phyloP scores from a whole-genome alignment of 1,139 yeast species.

The Meyerozyma guilliermondii region DNA sequence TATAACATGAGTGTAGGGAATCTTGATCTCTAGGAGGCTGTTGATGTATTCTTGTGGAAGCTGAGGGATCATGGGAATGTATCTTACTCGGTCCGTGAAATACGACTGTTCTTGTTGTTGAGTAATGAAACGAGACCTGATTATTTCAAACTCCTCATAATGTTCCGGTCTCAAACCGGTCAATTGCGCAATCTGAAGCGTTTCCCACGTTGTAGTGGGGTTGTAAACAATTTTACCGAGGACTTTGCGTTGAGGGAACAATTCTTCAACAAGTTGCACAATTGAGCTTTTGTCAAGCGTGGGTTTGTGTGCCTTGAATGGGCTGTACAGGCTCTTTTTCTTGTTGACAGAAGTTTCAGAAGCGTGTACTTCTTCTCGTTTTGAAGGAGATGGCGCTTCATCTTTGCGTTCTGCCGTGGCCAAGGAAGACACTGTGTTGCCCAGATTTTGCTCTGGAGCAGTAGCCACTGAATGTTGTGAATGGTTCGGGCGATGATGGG shows the following conservation, averaged over 20 bases:
- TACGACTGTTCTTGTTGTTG: conserved; percentile 16
- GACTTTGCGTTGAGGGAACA: conserved; percentile 43
- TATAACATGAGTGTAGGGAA: conserved; percentile 44
- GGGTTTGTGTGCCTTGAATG: conserved; percentile 1
- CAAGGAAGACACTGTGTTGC: conserved; percentile 3
- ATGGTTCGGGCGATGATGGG: background rate
- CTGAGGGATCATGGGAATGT: conserved; percentile 42
- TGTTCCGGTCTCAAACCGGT: conserved; percentile 35
- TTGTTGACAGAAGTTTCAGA: conserved; percentile 4
- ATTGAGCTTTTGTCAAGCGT: background rate
- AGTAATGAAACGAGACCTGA: conserved; percentile 22
- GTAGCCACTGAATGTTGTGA: too few species aligned
- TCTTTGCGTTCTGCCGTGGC: conserved; percentile 3
- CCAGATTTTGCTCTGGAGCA: background rate
- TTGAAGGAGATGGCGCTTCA: background rate
- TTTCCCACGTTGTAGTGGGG: conserved; percentile 47
- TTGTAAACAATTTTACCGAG: conserved; percentile 61
- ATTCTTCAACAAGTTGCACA: conserved; percentile 15
- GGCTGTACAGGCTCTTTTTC: background rate
- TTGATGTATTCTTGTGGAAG: conserved; percentile 53
- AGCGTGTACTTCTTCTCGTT: background rate
- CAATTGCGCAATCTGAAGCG: conserved; percentile 32
- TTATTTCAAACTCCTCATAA: conserved; percentile 24
- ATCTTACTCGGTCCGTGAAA: conserved; percentile 14
- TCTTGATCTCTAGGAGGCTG: conserved; percentile 54